Evolutionary conservation across 2,329 filamentous ascomycete genomes (phyloP), one percentile per base, ranked within the genome.

Genomic region (Exophiala dermatitidis): DNA sequence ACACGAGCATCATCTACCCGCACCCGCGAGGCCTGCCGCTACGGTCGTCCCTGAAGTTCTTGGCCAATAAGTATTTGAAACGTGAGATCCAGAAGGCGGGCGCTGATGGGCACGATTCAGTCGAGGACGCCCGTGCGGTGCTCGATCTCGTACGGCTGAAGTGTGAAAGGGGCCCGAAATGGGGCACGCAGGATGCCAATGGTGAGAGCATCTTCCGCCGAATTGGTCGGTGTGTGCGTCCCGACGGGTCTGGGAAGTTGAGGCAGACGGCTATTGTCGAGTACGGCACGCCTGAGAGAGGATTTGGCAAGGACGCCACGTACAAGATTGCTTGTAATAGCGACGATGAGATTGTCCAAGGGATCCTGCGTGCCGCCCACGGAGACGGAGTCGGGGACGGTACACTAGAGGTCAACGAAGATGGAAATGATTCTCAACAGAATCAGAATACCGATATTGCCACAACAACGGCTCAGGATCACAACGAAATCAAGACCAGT

Each of bases 101-200:
- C 47, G 75, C 75, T 10, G 76, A 77, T 10, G 93, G 93, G 10
- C 93, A 98, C 67, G 85, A 97, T 75, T 93, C 88, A 54, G 79
- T 95, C 58, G 93, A 98, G 69, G 93, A 98, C 68, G 90, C 93
- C 9, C 84, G 80, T 60, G 90, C 93, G 2, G 94, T 90, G 60
- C 82, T 98, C 9, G 90, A 97, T 64, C 83, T 98, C 1, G 83
- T 97, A 45, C 95, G 93, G 70, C 85, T 91, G 66, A 98, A 98
- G 69, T 96, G 91, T 68, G 90, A 97, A 68, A 93, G 88, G 70
- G 93, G 93, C 38, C 87, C 86, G 60, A 71, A 76, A 28, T 98
- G 90, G 88, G 93, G 89, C 34, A 85, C 85, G 0, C 82, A 82
- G 46, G 89, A 95, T 41, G 78, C 83, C 1, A 84, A 83, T 43